A percentile compares a stretch with the other conserved stretches of the same genome.
These are phyloP conservation scores for Aspergillus sp. DNA, from an alignment of 2,329 filamentous ascomycete genomes.

Conservation along the genomic window DNA sequence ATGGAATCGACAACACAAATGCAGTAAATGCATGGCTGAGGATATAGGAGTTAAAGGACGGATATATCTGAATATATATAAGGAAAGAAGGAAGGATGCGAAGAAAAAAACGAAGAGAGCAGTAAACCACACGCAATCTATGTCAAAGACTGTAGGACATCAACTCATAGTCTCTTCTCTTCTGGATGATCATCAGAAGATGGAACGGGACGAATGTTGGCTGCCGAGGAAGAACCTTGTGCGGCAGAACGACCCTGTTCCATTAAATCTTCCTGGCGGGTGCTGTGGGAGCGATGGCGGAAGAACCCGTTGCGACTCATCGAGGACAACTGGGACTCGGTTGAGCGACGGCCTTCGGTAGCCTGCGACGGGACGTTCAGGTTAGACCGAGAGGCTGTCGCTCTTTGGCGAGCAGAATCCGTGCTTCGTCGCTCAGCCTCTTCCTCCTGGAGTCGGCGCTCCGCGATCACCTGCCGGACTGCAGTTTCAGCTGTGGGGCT, in stretches of 20 bases:
- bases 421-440: slow-evolving; percentile 29
- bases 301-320: slow-evolving; percentile 64
- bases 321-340: slow-evolving; percentile 33
- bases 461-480: slow-evolving; percentile 35
- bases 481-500: slow-evolving; percentile 42
- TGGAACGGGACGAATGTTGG: slow-evolving; percentile 15
- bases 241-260: slow-evolving; percentile 50
- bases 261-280: slow-evolving; percentile 41
- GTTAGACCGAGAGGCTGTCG: slow-evolving; percentile 17
- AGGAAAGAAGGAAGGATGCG: neutral
- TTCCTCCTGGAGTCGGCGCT: slow-evolving; percentile 40
- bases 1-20: neutral
- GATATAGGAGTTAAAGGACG: neutral
- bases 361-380: slow-evolving; percentile 22
- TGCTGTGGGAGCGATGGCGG: slow-evolving; percentile 43
- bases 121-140: neutral
- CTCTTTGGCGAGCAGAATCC: slow-evolving; percentile 25
- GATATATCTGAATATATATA: neutral
- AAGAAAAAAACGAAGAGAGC: neutral
- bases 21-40: neutral
- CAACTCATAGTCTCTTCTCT: slow-evolving; percentile 5
- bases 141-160: neutral
- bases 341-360: slow-evolving; percentile 25
- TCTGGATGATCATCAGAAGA: neutral
- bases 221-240: slow-evolving; percentile 7